These are phyloP conservation scores for Lithospermum erythrorhizon DNA, from an alignment of 257 asterid genomes.

Conservation along the genomic window DNA sequence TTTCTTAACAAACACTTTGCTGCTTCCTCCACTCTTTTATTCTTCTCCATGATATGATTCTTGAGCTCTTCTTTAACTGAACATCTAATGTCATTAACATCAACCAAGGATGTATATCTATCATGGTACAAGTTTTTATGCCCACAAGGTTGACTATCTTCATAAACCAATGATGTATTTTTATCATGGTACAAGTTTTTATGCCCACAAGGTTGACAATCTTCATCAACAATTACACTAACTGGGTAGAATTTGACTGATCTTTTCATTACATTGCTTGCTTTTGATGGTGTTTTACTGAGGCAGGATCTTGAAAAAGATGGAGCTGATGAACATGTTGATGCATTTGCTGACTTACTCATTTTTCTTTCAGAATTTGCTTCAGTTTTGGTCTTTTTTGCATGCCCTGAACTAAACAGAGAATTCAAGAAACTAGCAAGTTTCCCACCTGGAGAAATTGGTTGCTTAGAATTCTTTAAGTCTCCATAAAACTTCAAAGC, in stretches of 20 bases:
- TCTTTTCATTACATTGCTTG: constrained; percentile 42
- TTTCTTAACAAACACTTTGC: constrained; percentile 46
- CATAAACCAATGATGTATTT: constrained; percentile 31
- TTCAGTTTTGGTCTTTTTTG: constrained; percentile 36
- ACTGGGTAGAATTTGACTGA: constrained; percentile 71
- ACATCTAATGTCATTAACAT: constrained; percentile 12
- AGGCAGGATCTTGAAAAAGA: constrained; percentile 83
- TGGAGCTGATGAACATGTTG: constrained; percentile 77
- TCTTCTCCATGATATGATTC: constrained; percentile 42
- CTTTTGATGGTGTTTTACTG: constrained; percentile 74
- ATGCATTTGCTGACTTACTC: constrained; percentile 36
- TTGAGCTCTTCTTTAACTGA: constrained; percentile 35
- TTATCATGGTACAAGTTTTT: constrained; percentile 27
- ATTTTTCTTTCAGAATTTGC: constrained; percentile 4
- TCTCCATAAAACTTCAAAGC: constrained; percentile 75
- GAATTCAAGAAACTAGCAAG: constrained; percentile 70
- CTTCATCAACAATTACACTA: constrained; percentile 60
- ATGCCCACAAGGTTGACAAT: constrained; percentile 52
- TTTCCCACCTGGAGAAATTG: constrained; percentile 73
- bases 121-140: constrained; percentile 35
- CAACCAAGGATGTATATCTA: constrained; percentile 9
- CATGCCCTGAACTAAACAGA: constrained; percentile 47
- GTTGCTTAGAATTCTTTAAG: constrained; percentile 76
- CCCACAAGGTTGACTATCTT: constrained; percentile 53
- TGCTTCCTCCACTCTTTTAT: constrained; percentile 50